phyloP scores from a whole-genome alignment of 768 basidiomycete species.

The Suillus spraguei region DNA sequence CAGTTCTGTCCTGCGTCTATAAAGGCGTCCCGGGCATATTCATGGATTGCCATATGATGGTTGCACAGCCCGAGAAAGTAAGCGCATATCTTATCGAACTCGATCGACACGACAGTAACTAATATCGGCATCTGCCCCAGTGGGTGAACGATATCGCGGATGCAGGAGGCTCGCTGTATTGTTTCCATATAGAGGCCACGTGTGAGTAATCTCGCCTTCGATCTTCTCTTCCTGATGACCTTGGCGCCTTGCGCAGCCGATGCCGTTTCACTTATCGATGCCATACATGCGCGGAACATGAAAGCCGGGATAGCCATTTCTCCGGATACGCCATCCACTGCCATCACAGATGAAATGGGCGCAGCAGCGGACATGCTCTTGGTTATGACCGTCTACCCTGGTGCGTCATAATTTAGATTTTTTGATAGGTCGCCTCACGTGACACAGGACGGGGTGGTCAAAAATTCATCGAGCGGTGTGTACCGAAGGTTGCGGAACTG shows the following conservation, averaged over 20 bases:
- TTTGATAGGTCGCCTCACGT: conserved; percentile 6
- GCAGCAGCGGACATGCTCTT: conserved; percentile 89
- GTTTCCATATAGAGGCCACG: conserved; percentile 95
- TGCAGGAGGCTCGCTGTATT: conserved; percentile 93
- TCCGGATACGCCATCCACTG: conserved; percentile 87
- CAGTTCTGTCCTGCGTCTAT: conserved; percentile 81
- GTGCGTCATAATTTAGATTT: conserved; percentile 36
- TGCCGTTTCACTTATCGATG: conserved; percentile 72
- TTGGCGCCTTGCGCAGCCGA: conserved; percentile 47
- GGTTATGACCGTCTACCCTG: conserved; percentile 98
- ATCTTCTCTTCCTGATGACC: conserved; percentile 17
- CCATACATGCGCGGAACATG: conserved; percentile 86
- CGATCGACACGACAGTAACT: conserved; percentile 2
- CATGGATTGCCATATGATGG: conserved; percentile 99
- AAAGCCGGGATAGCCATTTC: conserved; percentile 96
- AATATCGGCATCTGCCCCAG: conserved; percentile 40
- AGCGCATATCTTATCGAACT: background rate
- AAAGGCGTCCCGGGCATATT: conserved; percentile 93
- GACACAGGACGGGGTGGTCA: conserved; percentile 85
- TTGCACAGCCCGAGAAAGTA: conserved; percentile 88
- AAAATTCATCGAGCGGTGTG: conserved; percentile 91
- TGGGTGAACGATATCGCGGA: conserved; percentile 97
- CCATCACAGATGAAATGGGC: conserved; percentile 87
- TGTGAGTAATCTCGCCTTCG: conserved; percentile 46
- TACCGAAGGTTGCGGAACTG: conserved; percentile 91